A percentile compares a stretch with the other conserved stretches of the same genome.
These are phyloP conservation scores for Cladosporium sp. DNA, from an alignment of 2,329 filamentous ascomycete species.

Conservation along the genomic window DNA sequence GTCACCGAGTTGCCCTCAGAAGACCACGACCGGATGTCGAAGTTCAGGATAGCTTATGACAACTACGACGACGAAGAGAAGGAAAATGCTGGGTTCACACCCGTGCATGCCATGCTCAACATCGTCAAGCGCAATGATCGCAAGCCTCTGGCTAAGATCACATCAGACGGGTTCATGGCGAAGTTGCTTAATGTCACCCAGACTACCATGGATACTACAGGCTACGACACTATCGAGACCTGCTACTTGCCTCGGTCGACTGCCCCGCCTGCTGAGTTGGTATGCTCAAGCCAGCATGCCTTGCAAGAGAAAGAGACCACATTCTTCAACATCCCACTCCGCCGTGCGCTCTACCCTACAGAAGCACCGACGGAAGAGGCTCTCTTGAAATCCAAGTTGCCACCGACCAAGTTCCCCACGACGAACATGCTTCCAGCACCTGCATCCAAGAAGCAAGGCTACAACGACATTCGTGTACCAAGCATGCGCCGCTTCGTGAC, in stretches of 20 bases:
- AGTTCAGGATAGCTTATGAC: slow-evolving; percentile 64
- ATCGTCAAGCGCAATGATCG: slow-evolving; percentile 67
- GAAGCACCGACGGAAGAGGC: slow-evolving; percentile 62
- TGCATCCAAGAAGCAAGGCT: slow-evolving; percentile 74
- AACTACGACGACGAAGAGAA: slow-evolving; percentile 55
- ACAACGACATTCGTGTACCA: slow-evolving; percentile 85
- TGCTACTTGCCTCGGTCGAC: slow-evolving; percentile 72
- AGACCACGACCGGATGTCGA: slow-evolving; percentile 53
- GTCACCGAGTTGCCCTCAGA: slow-evolving; percentile 54
- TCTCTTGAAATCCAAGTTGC: slow-evolving; percentile 68
- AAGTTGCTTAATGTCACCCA: slow-evolving; percentile 75
- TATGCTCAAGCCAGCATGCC: slow-evolving; percentile 63
- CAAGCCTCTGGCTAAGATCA: slow-evolving; percentile 62
- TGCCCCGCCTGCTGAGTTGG: slow-evolving; percentile 79
- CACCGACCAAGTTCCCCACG: slow-evolving; percentile 59
- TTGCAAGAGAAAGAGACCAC: slow-evolving; percentile 63
- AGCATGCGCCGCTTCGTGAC: slow-evolving; percentile 98
- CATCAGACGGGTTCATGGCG: slow-evolving; percentile 65
- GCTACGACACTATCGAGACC: slow-evolving; percentile 73
- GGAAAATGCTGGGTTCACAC: slow-evolving; percentile 51
- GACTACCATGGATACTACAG: slow-evolving; percentile 60
- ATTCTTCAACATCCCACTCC: slow-evolving; percentile 73
- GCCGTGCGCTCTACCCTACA: slow-evolving; percentile 68
- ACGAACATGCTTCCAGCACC: slow-evolving; percentile 68
- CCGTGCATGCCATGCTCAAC: slow-evolving; percentile 74